Conservation (phyloP, 2,329 filamentous ascomycete species). For the Trichoderma atroviride region DNA sequence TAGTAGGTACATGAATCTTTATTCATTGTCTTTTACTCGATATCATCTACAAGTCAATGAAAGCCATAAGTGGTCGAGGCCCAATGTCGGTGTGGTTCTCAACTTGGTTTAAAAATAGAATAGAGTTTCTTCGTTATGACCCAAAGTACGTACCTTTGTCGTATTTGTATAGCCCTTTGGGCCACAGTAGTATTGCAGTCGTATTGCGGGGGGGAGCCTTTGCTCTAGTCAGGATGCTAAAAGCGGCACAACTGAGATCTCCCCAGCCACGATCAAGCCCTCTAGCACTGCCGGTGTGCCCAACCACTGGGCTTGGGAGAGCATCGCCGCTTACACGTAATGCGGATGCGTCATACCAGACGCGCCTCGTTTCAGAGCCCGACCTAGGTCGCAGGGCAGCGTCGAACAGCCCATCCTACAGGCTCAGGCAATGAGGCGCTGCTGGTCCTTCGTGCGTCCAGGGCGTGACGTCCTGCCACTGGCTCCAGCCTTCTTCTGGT, state of each 20-base stretch:
- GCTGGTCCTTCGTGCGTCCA: not conserved
- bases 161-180: not conserved
- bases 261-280: not conserved
- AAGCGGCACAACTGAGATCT: not conserved
- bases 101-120: not conserved
- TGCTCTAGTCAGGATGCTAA: not conserved
- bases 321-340: constrained; percentile 11
- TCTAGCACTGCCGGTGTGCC: not conserved
- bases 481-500: constrained; percentile 5
- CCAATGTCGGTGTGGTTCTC: not conserved
- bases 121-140: not conserved
- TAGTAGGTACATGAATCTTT: not conserved
- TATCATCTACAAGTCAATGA: not conserved
- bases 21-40: not conserved
- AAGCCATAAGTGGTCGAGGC: not conserved
- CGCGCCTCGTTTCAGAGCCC: constrained; percentile 10
- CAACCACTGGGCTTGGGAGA: not conserved
- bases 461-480: constrained; percentile 6
- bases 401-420: not conserved
- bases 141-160: not conserved
- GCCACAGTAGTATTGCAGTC: not conserved
- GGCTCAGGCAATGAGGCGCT: not conserved
- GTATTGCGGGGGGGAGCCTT: not conserved
- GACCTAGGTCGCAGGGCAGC: not conserved
- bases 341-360: constrained; percentile 9